Evolutionary conservation across 2,329 filamentous ascomycete species (phyloP).

Genomic region (Diaporthe capsici): DNA sequence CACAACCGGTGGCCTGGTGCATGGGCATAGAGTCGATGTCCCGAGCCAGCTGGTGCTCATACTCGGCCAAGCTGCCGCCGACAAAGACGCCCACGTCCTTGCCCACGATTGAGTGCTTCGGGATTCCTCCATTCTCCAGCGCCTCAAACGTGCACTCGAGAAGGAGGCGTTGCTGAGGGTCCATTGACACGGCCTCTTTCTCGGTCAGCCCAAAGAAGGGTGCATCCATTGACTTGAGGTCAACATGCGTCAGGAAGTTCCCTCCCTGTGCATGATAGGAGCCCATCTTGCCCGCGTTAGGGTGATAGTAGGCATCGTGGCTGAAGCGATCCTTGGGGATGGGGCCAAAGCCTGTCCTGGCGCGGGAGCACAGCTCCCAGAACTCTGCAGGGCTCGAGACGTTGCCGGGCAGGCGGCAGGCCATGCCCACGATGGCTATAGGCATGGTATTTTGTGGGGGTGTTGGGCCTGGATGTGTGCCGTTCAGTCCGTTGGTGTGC

Average conservation of each 20-base stretch:
- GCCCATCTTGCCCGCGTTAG: slow-evolving; percentile 59
- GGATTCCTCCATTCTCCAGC: slow-evolving; percentile 66
- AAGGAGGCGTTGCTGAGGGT: slow-evolving; percentile 67
- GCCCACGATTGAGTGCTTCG: slow-evolving; percentile 62
- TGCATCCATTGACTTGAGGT: slow-evolving; percentile 61
- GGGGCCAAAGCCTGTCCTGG: slow-evolving; percentile 55
- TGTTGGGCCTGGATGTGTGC: not conserved
- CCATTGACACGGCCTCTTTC: slow-evolving; percentile 66
- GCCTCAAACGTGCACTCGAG: slow-evolving; percentile 69
- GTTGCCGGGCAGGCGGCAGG: slow-evolving; percentile 61
- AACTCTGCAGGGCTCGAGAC: slow-evolving; percentile 59
- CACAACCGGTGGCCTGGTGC: slow-evolving; percentile 66
- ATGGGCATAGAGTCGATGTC: slow-evolving; percentile 60
- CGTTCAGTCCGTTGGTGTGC: slow-evolving; percentile 13
- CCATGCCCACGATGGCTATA: slow-evolving; percentile 63
- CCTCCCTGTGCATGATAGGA: slow-evolving; percentile 54
- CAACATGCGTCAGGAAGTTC: slow-evolving; percentile 62
- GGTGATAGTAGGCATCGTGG: slow-evolving; percentile 54
- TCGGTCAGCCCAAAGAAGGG: slow-evolving; percentile 67
- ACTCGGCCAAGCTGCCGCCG: slow-evolving; percentile 63
- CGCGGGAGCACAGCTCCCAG: slow-evolving; percentile 59
- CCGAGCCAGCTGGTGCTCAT: slow-evolving; percentile 60
- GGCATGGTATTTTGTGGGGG: slow-evolving; percentile 49
- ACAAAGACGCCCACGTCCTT: slow-evolving; percentile 65
- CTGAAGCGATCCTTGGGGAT: slow-evolving; percentile 64